Evolutionary conservation across 495 filamentous ascomycete genomes (phyloP).

Genomic region (Lasiosphaeria ovina): DNA sequence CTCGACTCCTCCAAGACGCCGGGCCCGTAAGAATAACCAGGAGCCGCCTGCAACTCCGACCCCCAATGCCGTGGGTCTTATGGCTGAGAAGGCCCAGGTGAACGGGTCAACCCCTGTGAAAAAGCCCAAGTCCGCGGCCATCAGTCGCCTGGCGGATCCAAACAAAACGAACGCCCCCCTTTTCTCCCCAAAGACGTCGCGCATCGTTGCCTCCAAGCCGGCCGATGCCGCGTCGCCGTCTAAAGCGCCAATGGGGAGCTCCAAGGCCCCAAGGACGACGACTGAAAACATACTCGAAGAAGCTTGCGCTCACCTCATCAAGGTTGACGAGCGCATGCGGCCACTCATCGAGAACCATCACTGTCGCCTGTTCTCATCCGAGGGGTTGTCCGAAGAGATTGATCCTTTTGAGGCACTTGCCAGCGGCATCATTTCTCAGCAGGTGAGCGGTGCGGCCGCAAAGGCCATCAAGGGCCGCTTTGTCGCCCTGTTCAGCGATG

Average conservation of each 20-base stretch:
- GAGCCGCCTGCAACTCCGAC: slow-evolving; percentile 40
- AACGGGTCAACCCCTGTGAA: slow-evolving; percentile 7
- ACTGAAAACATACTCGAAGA: slow-evolving; percentile 73
- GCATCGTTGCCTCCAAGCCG: slow-evolving; percentile 57
- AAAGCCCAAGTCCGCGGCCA: slow-evolving; percentile 37
- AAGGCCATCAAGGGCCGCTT: slow-evolving; percentile 84
- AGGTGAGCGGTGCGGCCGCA: slow-evolving; percentile 90
- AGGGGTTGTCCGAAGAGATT: slow-evolving; percentile 76
- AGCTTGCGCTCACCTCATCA: slow-evolving; percentile 74
- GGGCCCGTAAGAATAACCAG: slow-evolving; percentile 19
- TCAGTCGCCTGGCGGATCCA: slow-evolving; percentile 49
- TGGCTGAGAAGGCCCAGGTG: slow-evolving; percentile 21
- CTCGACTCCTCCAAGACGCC: slow-evolving; percentile 35
- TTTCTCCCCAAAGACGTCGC: slow-evolving; percentile 73
- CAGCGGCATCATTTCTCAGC: slow-evolving; percentile 90
- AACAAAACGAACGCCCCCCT: slow-evolving; percentile 69
- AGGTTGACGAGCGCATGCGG: slow-evolving; percentile 70
- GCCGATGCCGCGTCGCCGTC: slow-evolving; percentile 57
- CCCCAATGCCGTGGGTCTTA: slow-evolving; percentile 34
- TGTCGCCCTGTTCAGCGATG: slow-evolving; percentile 64
- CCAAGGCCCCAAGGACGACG: slow-evolving; percentile 47
- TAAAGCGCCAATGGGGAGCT: slow-evolving; percentile 37
- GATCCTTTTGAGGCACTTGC: slow-evolving; percentile 83
- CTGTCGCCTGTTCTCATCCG: slow-evolving; percentile 76
- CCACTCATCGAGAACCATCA: slow-evolving; percentile 70